Conservation (phyloP, 73 alveolate genomes). For the Durusdinium trenchii region DNA sequence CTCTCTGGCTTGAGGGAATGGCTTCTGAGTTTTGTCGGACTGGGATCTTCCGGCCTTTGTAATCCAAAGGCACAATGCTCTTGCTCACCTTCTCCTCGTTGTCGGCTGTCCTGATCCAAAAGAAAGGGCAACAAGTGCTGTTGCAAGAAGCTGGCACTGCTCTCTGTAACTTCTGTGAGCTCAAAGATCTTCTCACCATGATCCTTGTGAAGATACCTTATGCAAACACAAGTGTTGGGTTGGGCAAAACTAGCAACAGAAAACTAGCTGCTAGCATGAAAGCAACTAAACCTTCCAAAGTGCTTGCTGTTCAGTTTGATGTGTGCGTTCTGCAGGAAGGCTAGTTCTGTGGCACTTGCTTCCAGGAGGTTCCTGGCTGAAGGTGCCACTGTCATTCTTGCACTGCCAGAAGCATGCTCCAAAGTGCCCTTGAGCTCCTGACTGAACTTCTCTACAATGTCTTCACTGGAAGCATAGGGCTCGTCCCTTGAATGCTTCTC, state of each 20-base stretch:
- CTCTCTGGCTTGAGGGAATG: not conserved
- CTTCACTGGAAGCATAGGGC: not conserved
- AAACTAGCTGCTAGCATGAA: too few species aligned
- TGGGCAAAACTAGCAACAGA: too few species aligned
- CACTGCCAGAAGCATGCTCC: not conserved
- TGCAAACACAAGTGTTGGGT: too few species aligned
- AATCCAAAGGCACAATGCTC: not conserved
- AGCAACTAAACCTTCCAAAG: too few species aligned
- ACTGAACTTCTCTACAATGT: not conserved
- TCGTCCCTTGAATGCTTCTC: not conserved
- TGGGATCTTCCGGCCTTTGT: constrained; percentile 22
- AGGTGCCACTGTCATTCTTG: not conserved
- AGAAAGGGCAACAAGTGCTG: constrained; percentile 1
- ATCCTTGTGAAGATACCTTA: not conserved
- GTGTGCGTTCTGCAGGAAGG: not conserved
- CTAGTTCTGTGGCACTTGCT: not conserved
- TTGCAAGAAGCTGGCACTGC: not conserved
- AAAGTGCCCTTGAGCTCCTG: not conserved
- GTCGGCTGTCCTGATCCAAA: not conserved
- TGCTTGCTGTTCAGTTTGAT: not conserved
- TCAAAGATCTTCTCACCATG: not conserved
- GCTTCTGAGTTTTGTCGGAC: not conserved
- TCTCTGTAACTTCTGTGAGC: not conserved
- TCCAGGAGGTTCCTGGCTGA: not conserved
- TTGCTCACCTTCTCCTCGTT: not conserved